Evolutionary conservation across 2,329 filamentous ascomycete genomes (phyloP).

Genomic region (Alternaria triticimaculans): DNA sequence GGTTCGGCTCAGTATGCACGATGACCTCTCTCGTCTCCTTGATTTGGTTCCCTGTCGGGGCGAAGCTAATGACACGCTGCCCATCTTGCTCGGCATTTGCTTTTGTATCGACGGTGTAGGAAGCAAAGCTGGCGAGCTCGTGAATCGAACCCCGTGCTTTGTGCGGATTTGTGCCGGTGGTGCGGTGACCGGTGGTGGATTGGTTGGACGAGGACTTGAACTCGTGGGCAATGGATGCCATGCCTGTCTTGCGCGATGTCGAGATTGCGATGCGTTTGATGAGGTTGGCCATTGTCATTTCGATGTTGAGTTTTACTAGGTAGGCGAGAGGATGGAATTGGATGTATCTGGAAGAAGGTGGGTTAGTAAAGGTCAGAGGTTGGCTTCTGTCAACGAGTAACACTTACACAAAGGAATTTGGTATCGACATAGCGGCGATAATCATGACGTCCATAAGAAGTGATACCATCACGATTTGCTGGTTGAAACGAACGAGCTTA

Average conservation of each 20-base stretch:
- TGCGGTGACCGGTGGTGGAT: constrained; percentile 23
- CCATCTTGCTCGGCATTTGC: not conserved
- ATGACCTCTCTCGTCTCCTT: constrained; percentile 40
- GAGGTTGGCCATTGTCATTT: constrained; percentile 61
- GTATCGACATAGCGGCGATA: constrained; percentile 56
- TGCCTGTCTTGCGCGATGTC: constrained; percentile 35
- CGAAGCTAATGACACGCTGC: constrained; percentile 27
- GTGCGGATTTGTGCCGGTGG: constrained; percentile 1
- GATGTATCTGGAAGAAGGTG: constrained; percentile 47
- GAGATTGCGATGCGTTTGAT: constrained; percentile 51
- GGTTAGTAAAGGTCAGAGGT: not conserved
- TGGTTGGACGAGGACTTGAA: constrained; percentile 39
- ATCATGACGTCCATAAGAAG: constrained; percentile 59
- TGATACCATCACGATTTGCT: constrained; percentile 58
- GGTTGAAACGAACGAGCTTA: constrained; percentile 59
- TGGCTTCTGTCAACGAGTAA: not conserved
- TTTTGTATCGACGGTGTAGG: constrained; percentile 23
- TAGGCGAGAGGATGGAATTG: constrained; percentile 60
- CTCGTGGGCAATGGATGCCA: constrained; percentile 35
- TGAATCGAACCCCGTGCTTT: constrained; percentile 24
- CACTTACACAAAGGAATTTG: constrained; percentile 53
- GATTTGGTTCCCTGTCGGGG: constrained; percentile 37
- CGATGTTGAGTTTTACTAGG: constrained; percentile 59
- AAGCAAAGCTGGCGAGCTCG: constrained; percentile 34
- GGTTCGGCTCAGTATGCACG: constrained; percentile 33